A percentile compares a stretch with the other conserved stretches of the same genome.
Conservation (phyloP, 495 filamentous ascomycete genomes). For the Penicillium canescens region DNA sequence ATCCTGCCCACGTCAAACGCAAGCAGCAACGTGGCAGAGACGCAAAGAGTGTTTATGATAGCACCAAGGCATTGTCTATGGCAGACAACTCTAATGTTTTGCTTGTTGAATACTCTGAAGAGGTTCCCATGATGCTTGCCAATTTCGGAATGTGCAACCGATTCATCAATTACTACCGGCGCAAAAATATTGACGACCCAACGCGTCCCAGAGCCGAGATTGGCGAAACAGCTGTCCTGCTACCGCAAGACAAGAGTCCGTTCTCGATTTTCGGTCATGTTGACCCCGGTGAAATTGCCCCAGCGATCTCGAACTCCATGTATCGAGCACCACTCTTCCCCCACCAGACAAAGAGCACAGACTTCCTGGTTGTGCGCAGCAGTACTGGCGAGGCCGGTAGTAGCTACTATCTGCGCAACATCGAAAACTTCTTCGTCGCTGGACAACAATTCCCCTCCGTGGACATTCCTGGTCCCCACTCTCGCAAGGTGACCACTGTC, state of each 20-base stretch:
- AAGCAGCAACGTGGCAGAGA: slow-evolving; percentile 78
- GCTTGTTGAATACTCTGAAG: slow-evolving; percentile 93
- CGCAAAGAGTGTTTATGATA: slow-evolving; percentile 70
- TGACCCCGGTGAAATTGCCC: slow-evolving; percentile 82
- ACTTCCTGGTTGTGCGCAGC: slow-evolving; percentile 84
- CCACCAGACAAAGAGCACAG: slow-evolving; percentile 73
- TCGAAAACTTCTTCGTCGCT: slow-evolving; percentile 86
- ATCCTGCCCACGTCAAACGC: slow-evolving; percentile 55
- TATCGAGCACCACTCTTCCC: slow-evolving; percentile 91
- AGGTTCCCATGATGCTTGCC: slow-evolving; percentile 85
- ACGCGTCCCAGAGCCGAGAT: slow-evolving; percentile 74
- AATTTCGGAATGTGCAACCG: slow-evolving; percentile 97
- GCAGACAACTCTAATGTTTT: slow-evolving; percentile 85
- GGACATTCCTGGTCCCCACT: slow-evolving; percentile 90
- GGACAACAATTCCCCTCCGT: slow-evolving; percentile 90
- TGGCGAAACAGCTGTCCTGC: slow-evolving; percentile 81
- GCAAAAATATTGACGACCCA: slow-evolving; percentile 76
- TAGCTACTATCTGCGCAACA: slow-evolving; percentile 76
- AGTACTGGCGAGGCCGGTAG: slow-evolving; percentile 72
- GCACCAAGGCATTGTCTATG: slow-evolving; percentile 73
- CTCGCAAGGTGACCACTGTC: slow-evolving; percentile 90
- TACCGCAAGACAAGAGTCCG: slow-evolving; percentile 91
- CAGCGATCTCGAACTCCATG: slow-evolving; percentile 92
- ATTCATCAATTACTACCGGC: slow-evolving; percentile 93
- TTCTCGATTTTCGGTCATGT: slow-evolving; percentile 95